Conservation (phyloP, 108 stramenopile genomes). For the Aurantiochytrium sp. region DNA sequence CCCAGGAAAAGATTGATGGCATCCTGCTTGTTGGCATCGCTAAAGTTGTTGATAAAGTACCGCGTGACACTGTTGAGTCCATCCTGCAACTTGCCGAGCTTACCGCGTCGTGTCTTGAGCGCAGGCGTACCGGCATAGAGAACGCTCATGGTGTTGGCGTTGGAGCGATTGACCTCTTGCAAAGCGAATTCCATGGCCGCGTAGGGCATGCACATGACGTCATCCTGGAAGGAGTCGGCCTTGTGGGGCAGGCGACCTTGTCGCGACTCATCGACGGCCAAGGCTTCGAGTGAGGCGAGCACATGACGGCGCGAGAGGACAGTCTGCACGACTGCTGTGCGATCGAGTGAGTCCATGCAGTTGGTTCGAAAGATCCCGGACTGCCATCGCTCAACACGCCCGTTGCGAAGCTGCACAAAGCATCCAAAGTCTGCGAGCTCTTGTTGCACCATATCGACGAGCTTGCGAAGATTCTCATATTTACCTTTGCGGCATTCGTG, state of each 20-base stretch:
- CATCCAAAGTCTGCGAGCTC: conserved; percentile 57
- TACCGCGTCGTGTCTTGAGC: conserved; percentile 76
- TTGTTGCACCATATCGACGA: conserved; percentile 62
- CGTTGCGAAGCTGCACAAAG: conserved; percentile 47
- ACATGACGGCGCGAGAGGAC: conserved; percentile 68
- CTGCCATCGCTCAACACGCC: conserved; percentile 50
- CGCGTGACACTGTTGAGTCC: conserved; percentile 52
- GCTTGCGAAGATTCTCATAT: conserved; percentile 68
- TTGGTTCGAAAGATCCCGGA: conserved; percentile 83
- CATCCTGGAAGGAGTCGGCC: conserved; percentile 26
- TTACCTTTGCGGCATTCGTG: conserved; percentile 77
- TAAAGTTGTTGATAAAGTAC: conserved; percentile 87
- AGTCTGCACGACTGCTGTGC: conserved; percentile 95
- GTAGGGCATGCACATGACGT: conserved; percentile 59
- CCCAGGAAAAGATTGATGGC: conserved; percentile 86
- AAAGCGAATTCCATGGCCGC: conserved; percentile 58
- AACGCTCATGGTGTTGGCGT: conserved; percentile 79
- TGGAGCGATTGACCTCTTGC: conserved; percentile 73
- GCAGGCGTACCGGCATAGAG: conserved; percentile 90
- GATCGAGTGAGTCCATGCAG: conserved; percentile 96
- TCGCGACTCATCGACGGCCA: neutral
- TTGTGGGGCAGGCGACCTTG: conserved; percentile 38
- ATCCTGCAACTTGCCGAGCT: conserved; percentile 75
- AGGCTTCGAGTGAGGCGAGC: conserved; percentile 34
- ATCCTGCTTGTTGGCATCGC: conserved; percentile 86